Base-by-base conservation (phyloP, 2,329 filamentous ascomycete genomes). In the Ophiostoma montium region DNA sequence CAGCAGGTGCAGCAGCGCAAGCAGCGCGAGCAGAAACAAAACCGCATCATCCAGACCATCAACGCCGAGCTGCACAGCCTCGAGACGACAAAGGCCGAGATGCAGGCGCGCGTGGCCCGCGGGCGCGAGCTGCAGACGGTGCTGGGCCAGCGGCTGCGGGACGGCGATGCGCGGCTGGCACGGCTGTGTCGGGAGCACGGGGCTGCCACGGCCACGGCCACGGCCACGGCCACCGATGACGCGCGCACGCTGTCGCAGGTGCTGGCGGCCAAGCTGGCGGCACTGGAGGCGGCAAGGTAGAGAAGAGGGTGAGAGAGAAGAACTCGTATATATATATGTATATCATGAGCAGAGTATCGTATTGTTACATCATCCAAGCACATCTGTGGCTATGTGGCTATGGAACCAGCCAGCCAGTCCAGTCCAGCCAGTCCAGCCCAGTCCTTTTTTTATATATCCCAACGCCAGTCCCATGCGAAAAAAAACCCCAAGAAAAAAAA, bases 61-160 rank as follows among this genome's bases (percentile, higher is more conserved):
- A 49, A 58, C 21, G 54, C 50, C 48, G 55, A 61, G 49, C 54
- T 64, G 32, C 56, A 54, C 19, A 56, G 48, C 27, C 27, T 56
- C 32, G 48, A 35, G 5, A 49, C 31, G 15, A 18, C 27, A 15
- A 33, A 49, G 44, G 19, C 35, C 3, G 38, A 48, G 35, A 48
- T 47, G 3, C 44, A 48, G 32, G 54, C 48, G 21, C 35, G 46
- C n/a, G 30, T 52, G 21, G 41, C 18, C 1, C 47, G 50, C 18
- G 50, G 31, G 5, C 49, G 42, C 6, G 47, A 42, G 47, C 27
- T 43, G 47, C 48, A 42, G 41, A 7, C 23, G 3, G 50, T 50
- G 3, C 23, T 55, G n/a, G 46, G 35, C 4, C 42, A 39, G 47
- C 49, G 46, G 12, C 42, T 49, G 39, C 41, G 13, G 6, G 39